Conservation (phyloP, 192 early-diverging fungal genomes). For the Mortierella hygrophila region DNA sequence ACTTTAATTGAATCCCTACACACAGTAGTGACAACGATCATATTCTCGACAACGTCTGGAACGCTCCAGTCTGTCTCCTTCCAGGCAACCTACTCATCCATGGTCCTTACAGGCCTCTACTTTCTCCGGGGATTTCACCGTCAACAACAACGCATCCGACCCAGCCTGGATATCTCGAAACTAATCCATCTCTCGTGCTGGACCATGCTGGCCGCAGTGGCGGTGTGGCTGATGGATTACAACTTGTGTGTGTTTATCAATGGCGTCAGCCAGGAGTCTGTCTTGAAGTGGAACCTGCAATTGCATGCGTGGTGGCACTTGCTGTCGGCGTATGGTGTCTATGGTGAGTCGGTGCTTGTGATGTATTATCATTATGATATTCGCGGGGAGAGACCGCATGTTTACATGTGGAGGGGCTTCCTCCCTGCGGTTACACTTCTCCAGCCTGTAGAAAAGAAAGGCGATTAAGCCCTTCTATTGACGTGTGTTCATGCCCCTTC, state of each 20-base stretch:
- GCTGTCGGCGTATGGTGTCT: slow-evolving; percentile 61
- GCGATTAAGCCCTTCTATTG: too few relatives aligned
- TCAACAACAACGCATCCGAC: slow-evolving; percentile 1
- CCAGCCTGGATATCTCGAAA: not conserved
- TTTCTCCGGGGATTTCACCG: not conserved
- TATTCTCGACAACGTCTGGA: slow-evolving; percentile 19
- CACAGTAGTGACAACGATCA: not conserved
- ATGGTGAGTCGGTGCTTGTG: slow-evolving; percentile 60
- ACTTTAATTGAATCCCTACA: slow-evolving; percentile 15
- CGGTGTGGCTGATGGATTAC: slow-evolving; percentile 23
- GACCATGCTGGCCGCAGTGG: not conserved
- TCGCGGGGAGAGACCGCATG: not conserved
- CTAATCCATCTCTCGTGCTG: not conserved
- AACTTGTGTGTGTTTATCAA: slow-evolving; percentile 19
- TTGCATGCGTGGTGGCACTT: slow-evolving; percentile 74
- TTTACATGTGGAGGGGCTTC: not conserved
- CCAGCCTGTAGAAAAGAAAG: not conserved
- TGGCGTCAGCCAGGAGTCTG: slow-evolving; percentile 14
- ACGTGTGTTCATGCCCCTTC: too few relatives aligned
- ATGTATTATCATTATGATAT: slow-evolving; percentile 45
- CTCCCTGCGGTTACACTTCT: not conserved
- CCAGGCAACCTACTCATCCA: slow-evolving; percentile 9
- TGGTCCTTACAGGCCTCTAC: not conserved
- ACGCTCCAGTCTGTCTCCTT: slow-evolving; percentile 11
- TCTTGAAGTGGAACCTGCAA: slow-evolving; percentile 56